Evolutionary conservation across 495 filamentous ascomycete genomes (phyloP).

Genomic region (Geopyxis carbonaria): DNA sequence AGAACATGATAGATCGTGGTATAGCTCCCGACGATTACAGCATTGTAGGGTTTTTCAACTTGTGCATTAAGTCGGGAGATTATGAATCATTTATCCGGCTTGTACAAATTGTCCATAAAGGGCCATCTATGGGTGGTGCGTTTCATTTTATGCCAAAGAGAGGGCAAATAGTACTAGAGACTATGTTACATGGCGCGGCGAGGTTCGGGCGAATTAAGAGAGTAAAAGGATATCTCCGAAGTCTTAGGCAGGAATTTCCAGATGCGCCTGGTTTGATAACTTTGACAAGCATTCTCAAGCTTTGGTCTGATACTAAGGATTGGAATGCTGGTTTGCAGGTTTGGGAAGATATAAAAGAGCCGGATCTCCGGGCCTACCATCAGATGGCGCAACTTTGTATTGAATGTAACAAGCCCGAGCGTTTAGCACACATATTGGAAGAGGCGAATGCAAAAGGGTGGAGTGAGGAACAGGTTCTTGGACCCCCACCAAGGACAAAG

Average conservation of each 20-base stretch:
- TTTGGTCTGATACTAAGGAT: constrained; percentile 14
- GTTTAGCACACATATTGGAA: constrained; percentile 2
- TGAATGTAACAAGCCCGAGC: constrained; percentile 6
- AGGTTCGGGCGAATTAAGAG: constrained; percentile 14
- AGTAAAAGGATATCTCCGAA: constrained; percentile 10
- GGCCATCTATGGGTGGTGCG: no score
- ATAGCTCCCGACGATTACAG: constrained; percentile 18
- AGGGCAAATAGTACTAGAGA: constrained; percentile 9
- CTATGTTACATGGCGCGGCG: constrained; percentile 15
- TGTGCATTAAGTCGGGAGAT: constrained; percentile 20
- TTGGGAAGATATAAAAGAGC: constrained; percentile 1
- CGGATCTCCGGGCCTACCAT: constrained; percentile 13
- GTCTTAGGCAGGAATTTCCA: constrained; percentile 14
- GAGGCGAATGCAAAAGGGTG: constrained; percentile 10
- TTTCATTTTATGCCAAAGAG: not conserved
- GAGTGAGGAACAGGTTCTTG: constrained; percentile 4
- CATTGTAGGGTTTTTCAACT: constrained; percentile 16
- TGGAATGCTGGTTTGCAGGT: constrained; percentile 14
- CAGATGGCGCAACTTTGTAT: constrained; percentile 17
- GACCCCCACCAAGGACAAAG: constrained; percentile 14
- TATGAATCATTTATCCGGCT: constrained; percentile 10
- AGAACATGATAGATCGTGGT: constrained; percentile 11
- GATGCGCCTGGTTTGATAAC: constrained; percentile 7
- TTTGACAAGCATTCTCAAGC: constrained; percentile 12
- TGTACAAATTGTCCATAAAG: constrained; percentile 10